These are phyloP conservation scores for Pestalotiopsis sp. DNA, from an alignment of 2,329 filamentous ascomycete genomes.

Conservation along the genomic window DNA sequence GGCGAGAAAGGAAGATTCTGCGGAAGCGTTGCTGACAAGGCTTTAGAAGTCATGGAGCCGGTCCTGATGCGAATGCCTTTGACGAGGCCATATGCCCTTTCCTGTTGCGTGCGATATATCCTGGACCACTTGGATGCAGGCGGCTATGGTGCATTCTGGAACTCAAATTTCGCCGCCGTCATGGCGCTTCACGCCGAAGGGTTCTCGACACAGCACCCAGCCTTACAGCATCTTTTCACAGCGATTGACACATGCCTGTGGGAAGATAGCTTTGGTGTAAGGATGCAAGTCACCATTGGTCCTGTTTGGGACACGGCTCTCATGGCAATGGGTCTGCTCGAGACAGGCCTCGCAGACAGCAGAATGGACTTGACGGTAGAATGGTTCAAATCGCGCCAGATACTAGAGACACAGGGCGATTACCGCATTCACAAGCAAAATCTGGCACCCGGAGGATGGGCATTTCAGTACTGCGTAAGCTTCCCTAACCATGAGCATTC, in stretches of 20 bases:
- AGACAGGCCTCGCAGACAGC: constrained; percentile 16
- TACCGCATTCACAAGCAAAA: constrained; percentile 26
- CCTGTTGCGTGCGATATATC: constrained; percentile 25
- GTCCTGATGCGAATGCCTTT: constrained; percentile 26
- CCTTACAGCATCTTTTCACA: constrained; percentile 20
- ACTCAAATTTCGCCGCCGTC: constrained; percentile 4
- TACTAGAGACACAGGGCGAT: constrained; percentile 26
- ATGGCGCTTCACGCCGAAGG: constrained; percentile 4
- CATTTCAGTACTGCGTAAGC: constrained; percentile 26
- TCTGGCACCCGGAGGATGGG: constrained; percentile 26
- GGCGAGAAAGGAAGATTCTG: constrained; percentile 23
- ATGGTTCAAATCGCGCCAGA: constrained; percentile 25
- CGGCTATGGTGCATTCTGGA: constrained; percentile 10
- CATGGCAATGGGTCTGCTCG: constrained; percentile 30
- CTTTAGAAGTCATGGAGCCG: constrained; percentile 26
- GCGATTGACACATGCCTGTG: constrained; percentile 27
- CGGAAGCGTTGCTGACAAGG: constrained; percentile 31
- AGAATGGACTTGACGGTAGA: constrained; percentile 7
- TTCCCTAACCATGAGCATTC: not conserved
- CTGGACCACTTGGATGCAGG: constrained; percentile 18
- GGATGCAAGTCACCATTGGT: constrained; percentile 28
- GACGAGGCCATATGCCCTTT: constrained; percentile 22
- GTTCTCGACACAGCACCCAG: constrained; percentile 3
- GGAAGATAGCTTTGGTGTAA: constrained; percentile 24
- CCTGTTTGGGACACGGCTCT: constrained; percentile 36